These are phyloP conservation scores for Fusarium staphyleae DNA, from an alignment of 2,329 filamentous ascomycete genomes.

Conservation along the genomic window DNA sequence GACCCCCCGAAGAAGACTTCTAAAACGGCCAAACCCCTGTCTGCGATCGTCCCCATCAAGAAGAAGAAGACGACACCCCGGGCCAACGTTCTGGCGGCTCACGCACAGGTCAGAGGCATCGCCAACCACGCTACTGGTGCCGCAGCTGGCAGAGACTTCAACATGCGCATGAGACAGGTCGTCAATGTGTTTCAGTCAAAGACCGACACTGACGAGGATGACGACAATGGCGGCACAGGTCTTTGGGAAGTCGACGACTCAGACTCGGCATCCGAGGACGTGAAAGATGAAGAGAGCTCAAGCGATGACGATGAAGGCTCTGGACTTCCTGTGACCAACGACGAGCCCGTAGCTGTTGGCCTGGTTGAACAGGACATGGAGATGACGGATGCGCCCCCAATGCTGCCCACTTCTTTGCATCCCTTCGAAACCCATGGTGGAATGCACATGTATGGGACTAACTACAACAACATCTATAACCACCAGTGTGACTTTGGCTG, in stretches of 20 bases:
- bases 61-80: background rate
- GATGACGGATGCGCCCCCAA: background rate
- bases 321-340: no score
- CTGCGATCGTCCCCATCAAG: no score
- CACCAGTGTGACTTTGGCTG: no score
- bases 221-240: background rate
- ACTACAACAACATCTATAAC: background rate
- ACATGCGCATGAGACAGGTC: background rate
- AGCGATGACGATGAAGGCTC: background rate
- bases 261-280: no score
- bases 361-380: background rate
- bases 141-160: background rate
- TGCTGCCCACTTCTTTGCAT: no score
- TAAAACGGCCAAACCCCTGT: no score
- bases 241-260: no score
- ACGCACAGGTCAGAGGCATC: background rate
- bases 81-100: no score
- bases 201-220: background rate
- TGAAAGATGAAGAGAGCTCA: no score
- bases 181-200: background rate
- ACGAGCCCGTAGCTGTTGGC: no score
- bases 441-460: background rate
- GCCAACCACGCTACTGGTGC: no score
- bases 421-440: no score
- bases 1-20: background rate